Evolutionary conservation across 768 basidiomycete species (phyloP).

Genomic region (Tylopilus plumbeoviolaceoides): DNA sequence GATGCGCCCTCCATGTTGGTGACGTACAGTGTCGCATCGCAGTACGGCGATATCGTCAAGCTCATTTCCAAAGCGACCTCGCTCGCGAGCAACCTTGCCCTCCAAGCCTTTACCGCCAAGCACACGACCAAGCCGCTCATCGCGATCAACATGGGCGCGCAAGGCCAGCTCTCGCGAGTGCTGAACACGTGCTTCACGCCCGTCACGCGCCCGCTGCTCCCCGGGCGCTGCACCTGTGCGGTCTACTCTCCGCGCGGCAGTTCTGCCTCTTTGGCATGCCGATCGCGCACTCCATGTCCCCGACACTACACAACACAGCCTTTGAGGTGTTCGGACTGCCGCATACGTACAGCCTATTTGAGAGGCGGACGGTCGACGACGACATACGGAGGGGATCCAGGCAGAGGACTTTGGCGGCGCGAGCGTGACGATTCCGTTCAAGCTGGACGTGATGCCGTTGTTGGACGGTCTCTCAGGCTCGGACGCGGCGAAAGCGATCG

Average conservation of each 20-base stretch:
- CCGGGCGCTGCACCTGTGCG: slow-evolving; percentile 77
- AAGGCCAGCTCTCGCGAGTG: slow-evolving; percentile 88
- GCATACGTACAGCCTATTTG: slow-evolving; percentile 73
- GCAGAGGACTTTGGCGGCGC: slow-evolving; percentile 87
- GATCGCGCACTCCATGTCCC: slow-evolving; percentile 86
- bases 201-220: slow-evolving; percentile 85
- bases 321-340: slow-evolving; percentile 81
- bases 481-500: slow-evolving; percentile 77
- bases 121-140: slow-evolving; percentile 75
- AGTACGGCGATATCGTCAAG: slow-evolving; percentile 80
- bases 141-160: slow-evolving; percentile 89
- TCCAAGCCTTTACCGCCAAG: slow-evolving; percentile 66
- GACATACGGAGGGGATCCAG: slow-evolving; percentile 57
- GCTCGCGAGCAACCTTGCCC: slow-evolving; percentile 73
- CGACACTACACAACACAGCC: slow-evolving; percentile 87
- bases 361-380: slow-evolving; percentile 64
- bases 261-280: slow-evolving; percentile 92
- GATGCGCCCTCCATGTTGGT: slow-evolving; percentile 57
- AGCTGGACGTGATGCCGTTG: slow-evolving; percentile 82
- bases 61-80: too few relatives aligned
- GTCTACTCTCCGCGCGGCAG: slow-evolving; percentile 64
- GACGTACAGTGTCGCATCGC: slow-evolving; percentile 62
- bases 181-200: slow-evolving; percentile 85
- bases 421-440: slow-evolving; percentile 95
- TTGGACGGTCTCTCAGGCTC: slow-evolving; percentile 81